These are phyloP conservation scores for Fusarium paranaense DNA, from an alignment of 2,329 filamentous ascomycete genomes.

Conservation along the genomic window DNA sequence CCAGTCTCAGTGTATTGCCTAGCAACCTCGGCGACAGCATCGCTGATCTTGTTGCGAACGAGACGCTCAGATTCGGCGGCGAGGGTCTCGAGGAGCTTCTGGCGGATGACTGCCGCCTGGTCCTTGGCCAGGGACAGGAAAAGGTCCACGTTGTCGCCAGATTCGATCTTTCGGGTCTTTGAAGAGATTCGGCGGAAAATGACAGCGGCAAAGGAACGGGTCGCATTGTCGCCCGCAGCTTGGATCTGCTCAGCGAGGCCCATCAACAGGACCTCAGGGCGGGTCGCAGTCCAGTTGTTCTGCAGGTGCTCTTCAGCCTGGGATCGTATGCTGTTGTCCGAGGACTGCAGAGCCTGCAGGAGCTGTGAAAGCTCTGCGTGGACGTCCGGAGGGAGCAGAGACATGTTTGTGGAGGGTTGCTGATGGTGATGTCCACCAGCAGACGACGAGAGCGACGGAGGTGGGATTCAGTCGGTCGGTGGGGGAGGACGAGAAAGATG, in stretches of 20 bases:
- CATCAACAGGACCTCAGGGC: constrained; percentile 91
- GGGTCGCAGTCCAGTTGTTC: constrained; percentile 85
- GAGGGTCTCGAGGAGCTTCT: constrained; percentile 84
- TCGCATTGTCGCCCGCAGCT: constrained; percentile 79
- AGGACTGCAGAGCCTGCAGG: constrained; percentile 86
- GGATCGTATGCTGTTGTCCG: constrained; percentile 87
- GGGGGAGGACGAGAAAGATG: constrained; percentile 3
- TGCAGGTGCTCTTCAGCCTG: constrained; percentile 92
- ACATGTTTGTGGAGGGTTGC: constrained; percentile 68
- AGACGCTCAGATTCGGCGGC: constrained; percentile 77
- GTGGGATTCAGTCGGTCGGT: constrained; percentile 22
- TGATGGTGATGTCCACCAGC: constrained; percentile 47
- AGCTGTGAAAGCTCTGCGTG: constrained; percentile 88
- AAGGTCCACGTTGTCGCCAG: constrained; percentile 80
- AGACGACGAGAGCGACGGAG: constrained; percentile 35
- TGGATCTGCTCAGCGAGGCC: constrained; percentile 93
- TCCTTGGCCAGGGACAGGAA: constrained; percentile 83
- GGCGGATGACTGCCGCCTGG: constrained; percentile 81
- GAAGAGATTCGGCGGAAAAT: constrained; percentile 94
- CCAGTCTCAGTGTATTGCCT: constrained; percentile 94
- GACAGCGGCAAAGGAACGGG: constrained; percentile 90
- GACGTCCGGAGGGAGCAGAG: constrained; percentile 85
- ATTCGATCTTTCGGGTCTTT: constrained; percentile 82
- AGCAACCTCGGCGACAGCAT: constrained; percentile 96
- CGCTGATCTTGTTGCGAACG: constrained; percentile 94